A percentile compares a stretch with the other conserved stretches of the same genome.
Evolutionary conservation across 1,284 basidiomycete genomes (phyloP).

Genomic region (Schizopora paradoxa): DNA sequence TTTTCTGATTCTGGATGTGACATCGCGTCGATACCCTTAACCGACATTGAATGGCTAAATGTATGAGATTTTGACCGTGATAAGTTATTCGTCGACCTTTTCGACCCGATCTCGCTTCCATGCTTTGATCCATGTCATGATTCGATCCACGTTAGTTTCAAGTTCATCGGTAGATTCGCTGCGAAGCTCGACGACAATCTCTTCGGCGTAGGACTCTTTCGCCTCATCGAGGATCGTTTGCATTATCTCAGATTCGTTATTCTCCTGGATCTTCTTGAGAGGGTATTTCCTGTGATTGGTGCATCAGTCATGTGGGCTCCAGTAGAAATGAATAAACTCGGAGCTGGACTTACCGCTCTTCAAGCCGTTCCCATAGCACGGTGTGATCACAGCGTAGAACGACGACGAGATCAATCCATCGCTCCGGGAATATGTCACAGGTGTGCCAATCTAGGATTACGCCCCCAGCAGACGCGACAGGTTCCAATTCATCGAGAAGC

Average conservation of each 20-base stretch:
- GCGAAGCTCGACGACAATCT: slow-evolving; percentile 83
- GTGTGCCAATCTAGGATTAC: slow-evolving; percentile 97
- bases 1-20: neutral
- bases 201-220: slow-evolving; percentile 73
- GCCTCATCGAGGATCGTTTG: slow-evolving; percentile 88
- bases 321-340: slow-evolving; percentile 2
- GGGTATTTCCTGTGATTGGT: slow-evolving; percentile 70
- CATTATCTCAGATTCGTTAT: slow-evolving; percentile 99
- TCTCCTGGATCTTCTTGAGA: slow-evolving; percentile 94
- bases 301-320: neutral
- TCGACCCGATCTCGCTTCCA: slow-evolving; percentile 59
- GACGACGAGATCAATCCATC: slow-evolving; percentile 96
- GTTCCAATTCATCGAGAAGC: slow-evolving; percentile 87
- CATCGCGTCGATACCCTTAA: no score
- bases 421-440: slow-evolving; percentile 90
- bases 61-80: neutral
- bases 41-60: neutral
- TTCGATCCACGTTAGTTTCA: slow-evolving; percentile 80
- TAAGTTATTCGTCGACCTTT: slow-evolving; percentile 1
- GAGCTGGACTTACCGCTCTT: slow-evolving; percentile 67
- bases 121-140: slow-evolving; percentile 78
- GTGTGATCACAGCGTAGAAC: slow-evolving; percentile 90
- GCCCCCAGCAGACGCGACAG: slow-evolving; percentile 61
- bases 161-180: slow-evolving; percentile 81
- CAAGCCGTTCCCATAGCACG: slow-evolving; percentile 88